A percentile compares a stretch with the other conserved stretches of the same genome.
These are phyloP conservation scores for Nannizzia gypsea DNA, from an alignment of 2,329 filamentous ascomycete genomes.

Conservation along the genomic window DNA sequence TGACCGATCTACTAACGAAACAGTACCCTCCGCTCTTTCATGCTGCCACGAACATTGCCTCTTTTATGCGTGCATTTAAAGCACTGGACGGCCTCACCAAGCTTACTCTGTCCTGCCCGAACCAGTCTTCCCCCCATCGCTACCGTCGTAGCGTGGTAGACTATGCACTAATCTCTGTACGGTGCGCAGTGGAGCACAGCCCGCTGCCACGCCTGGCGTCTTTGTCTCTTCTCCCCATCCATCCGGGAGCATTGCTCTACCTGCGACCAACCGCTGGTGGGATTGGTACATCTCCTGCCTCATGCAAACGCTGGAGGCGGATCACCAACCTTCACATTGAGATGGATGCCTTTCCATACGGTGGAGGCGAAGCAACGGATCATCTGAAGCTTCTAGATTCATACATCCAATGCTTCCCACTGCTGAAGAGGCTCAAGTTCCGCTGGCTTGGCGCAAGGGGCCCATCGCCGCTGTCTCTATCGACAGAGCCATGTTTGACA, in stretches of 20 bases:
- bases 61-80: conserved; percentile 65
- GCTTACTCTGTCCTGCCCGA: conserved; percentile 64
- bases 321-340: conserved; percentile 62
- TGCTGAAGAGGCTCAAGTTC: conserved; percentile 60
- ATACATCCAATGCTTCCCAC: conserved; percentile 59
- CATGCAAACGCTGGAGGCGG: conserved; percentile 62
- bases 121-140: conserved; percentile 54
- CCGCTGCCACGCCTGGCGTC: conserved; percentile 54
- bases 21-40: conserved; percentile 87
- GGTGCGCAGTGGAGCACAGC: conserved; percentile 68
- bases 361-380: conserved; percentile 43
- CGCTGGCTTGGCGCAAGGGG: conserved; percentile 64
- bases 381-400: conserved; percentile 70
- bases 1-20: conserved; percentile 69
- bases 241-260: conserved; percentile 65
- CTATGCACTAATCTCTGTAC: conserved; percentile 76
- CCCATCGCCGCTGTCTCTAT: conserved; percentile 59
- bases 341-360: conserved; percentile 51
- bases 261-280: conserved; percentile 57
- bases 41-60: conserved; percentile 73
- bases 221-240: conserved; percentile 61
- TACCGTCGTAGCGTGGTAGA: conserved; percentile 71
- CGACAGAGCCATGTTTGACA: conserved; percentile 55
- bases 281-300: conserved; percentile 62
- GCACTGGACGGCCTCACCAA: conserved; percentile 59